These are phyloP conservation scores for Aspergillus amoenus DNA, from an alignment of 2,329 filamentous ascomycete species.

Conservation along the genomic window DNA sequence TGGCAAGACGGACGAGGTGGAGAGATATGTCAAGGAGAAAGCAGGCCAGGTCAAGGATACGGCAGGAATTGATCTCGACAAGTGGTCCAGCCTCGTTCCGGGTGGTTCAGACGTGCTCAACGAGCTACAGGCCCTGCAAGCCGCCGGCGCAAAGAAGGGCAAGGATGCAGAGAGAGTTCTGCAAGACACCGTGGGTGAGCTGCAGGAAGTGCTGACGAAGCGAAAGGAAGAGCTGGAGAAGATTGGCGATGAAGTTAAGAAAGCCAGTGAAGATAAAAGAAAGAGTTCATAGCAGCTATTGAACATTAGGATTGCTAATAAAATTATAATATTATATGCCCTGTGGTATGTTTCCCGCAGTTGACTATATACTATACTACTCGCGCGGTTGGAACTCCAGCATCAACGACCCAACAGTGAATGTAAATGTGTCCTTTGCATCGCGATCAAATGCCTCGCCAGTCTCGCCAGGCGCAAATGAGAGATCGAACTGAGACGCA, in stretches of 20 bases:
- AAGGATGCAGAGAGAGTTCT: constrained; percentile 67
- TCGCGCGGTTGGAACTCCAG: neutral
- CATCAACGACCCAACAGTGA: neutral
- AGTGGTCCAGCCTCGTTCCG: constrained; percentile 66
- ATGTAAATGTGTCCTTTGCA: constrained; percentile 1
- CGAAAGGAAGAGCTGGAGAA: constrained; percentile 22
- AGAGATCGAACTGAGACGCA: neutral
- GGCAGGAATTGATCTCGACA: constrained; percentile 53
- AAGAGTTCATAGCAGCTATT: too few relatives aligned
- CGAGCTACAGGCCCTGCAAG: constrained; percentile 64
- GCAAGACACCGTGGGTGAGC: constrained; percentile 60
- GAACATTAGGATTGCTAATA: too few relatives aligned
- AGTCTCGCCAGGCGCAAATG: neutral
- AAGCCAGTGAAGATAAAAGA: constrained; percentile 2
- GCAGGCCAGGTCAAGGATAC: constrained; percentile 57
- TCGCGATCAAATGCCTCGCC: neutral
- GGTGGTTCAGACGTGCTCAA: constrained; percentile 63
- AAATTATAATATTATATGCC: too few relatives aligned
- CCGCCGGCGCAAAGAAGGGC: constrained; percentile 66
- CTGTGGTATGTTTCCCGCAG: too few relatives aligned
- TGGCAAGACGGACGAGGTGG: constrained; percentile 59
- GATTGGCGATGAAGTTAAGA: constrained; percentile 21
- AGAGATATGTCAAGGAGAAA: constrained; percentile 61
- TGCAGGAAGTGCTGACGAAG: constrained; percentile 22
- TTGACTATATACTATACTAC: neutral